Percentiles rank a stretch among this genome's conserved stretches.
These are phyloP conservation scores for Penicillium antarcticum DNA, from an alignment of 495 filamentous ascomycete species.

Conservation along the genomic window DNA sequence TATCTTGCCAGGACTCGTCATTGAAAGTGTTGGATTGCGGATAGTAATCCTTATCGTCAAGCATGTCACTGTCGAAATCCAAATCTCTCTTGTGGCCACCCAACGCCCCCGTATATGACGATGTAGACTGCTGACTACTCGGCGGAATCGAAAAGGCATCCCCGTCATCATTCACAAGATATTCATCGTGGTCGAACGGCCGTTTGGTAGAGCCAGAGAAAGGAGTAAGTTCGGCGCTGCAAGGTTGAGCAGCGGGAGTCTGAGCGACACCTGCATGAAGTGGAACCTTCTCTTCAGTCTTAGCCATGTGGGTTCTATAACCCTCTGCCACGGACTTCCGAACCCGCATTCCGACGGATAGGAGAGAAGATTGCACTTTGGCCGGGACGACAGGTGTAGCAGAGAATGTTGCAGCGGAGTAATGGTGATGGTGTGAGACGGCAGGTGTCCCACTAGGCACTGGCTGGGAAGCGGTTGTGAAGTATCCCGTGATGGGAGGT, in stretches of 20 bases:
- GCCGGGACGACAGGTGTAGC: constrained; percentile 52
- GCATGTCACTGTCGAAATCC: constrained; percentile 48
- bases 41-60: constrained; percentile 33
- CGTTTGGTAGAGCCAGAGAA: constrained; percentile 74
- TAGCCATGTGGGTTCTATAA: constrained; percentile 65
- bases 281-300: constrained; percentile 25
- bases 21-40: not conserved
- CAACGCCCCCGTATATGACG: constrained; percentile 2
- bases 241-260: constrained; percentile 8
- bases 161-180: constrained; percentile 32
- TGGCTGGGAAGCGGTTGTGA: constrained; percentile 20
- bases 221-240: constrained; percentile 57
- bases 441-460: constrained; percentile 10
- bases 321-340: constrained; percentile 89
- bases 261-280: constrained; percentile 19
- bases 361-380: constrained; percentile 69
- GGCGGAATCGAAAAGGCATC: constrained; percentile 41
- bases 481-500: constrained; percentile 45
- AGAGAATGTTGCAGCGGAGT: constrained; percentile 39
- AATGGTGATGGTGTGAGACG: constrained; percentile 38
- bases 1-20: not conserved
- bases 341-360: constrained; percentile 88
- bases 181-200: constrained; percentile 4
- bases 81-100: constrained; percentile 22
- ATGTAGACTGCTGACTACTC: constrained; percentile 43